phyloP scores from a whole-genome alignment of 495 filamentous ascomycete species.

The Aspergillus bridgeri region DNA sequence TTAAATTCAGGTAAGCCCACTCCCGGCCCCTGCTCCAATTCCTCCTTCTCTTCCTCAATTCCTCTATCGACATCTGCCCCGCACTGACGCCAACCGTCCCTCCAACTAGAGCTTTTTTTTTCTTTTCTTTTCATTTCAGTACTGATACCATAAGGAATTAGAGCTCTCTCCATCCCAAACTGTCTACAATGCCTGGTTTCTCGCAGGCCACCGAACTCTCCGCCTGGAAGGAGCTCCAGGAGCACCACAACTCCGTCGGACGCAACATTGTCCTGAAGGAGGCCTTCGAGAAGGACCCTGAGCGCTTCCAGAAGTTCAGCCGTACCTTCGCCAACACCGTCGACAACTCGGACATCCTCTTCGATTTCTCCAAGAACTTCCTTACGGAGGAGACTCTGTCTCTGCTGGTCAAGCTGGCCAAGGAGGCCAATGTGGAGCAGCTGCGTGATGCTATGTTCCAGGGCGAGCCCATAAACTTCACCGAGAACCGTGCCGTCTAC shows the following conservation, averaged over 20 bases:
- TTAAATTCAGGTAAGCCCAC: constrained; percentile 6
- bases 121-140: no score
- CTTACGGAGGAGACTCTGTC: constrained; percentile 88
- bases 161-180: constrained; percentile 4
- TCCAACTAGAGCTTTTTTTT: constrained; percentile 5
- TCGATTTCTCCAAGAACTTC: constrained; percentile 99
- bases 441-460: constrained; percentile 96
- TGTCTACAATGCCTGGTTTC: constrained; percentile 53
- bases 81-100: constrained; percentile 30
- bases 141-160: background rate
- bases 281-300: constrained; percentile 81
- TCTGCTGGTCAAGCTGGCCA: constrained; percentile 80
- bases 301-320: constrained; percentile 87
- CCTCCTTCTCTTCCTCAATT: constrained; percentile 5
- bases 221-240: constrained; percentile 83
- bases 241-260: constrained; percentile 79
- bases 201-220: constrained; percentile 74
- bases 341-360: constrained; percentile 79
- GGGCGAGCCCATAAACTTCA: constrained; percentile 98
- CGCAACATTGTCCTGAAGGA: constrained; percentile 90
- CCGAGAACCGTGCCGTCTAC: constrained; percentile 93
- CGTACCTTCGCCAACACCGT: constrained; percentile 76
- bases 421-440: constrained; percentile 86
- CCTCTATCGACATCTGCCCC: constrained; percentile 23
- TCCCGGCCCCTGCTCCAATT: constrained; percentile 2